These are phyloP conservation scores for Yamadazyma membranifaciens DNA, from an alignment of 1,139 yeast species.

Conservation along the genomic window DNA sequence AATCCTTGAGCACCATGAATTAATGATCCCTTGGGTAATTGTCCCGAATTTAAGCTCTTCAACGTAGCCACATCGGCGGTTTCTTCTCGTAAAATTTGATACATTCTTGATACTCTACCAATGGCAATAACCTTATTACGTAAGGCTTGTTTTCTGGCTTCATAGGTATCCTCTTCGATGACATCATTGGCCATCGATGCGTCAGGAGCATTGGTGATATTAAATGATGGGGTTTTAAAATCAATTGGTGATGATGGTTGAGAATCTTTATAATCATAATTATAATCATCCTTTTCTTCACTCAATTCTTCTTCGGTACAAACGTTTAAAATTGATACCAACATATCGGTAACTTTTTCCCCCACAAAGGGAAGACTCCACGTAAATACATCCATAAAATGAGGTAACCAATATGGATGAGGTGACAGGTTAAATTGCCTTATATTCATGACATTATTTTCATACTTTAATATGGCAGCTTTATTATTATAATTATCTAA, in stretches of 20 bases:
- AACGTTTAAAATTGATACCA: slow-evolving; percentile 84
- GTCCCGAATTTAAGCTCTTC: slow-evolving; percentile 63
- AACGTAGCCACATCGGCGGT: slow-evolving; percentile 83
- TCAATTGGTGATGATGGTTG: slow-evolving; percentile 16
- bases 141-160: slow-evolving; percentile 58
- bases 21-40: slow-evolving; percentile 83
- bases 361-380: slow-evolving; percentile 99
- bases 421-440: slow-evolving; percentile 92
- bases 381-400: slow-evolving; percentile 95
- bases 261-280: slow-evolving; percentile 11
- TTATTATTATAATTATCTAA: slow-evolving; percentile 91
- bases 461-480: slow-evolving; percentile 93
- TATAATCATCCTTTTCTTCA: slow-evolving; percentile 50
- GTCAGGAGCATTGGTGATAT: slow-evolving; percentile 4
- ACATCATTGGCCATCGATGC: slow-evolving; percentile 7
- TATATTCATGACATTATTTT: slow-evolving; percentile 89
- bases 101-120: slow-evolving; percentile 93
- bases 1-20: slow-evolving; percentile 83
- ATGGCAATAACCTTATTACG: slow-evolving; percentile 92
- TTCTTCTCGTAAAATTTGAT: slow-evolving; percentile 83
- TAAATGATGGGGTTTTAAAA: slow-evolving; percentile 8
- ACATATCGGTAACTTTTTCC: slow-evolving; percentile 92
- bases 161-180: slow-evolving; percentile 19
- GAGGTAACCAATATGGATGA: slow-evolving; percentile 97
- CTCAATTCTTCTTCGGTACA: slow-evolving; percentile 95